These are phyloP conservation scores for Arabidopsis arenosa DNA, from an alignment of 345 rosid genomes.

Conservation along the genomic window DNA sequence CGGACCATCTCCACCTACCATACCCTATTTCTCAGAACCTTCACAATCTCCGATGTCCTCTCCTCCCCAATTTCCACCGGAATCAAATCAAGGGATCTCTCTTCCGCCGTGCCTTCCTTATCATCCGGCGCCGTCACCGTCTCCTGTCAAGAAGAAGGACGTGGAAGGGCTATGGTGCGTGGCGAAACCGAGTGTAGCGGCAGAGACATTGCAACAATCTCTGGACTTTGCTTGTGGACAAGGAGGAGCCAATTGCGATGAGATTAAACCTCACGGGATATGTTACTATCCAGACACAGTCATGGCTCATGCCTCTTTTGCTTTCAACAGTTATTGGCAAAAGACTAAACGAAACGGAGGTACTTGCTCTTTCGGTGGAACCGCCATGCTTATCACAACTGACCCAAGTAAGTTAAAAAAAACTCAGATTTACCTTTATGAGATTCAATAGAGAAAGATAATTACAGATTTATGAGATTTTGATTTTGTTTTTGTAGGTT, in stretches of 20 bases:
- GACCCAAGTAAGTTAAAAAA: slow-evolving; percentile 58
- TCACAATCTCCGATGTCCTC: slow-evolving; percentile 22
- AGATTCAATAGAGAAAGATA: background rate
- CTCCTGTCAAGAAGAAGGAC: slow-evolving; percentile 18
- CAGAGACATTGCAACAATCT: slow-evolving; percentile 63
- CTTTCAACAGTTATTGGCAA: slow-evolving; percentile 78
- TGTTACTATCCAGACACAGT: slow-evolving; percentile 66
- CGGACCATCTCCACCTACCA: slow-evolving; percentile 62
- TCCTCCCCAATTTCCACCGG: slow-evolving; percentile 51
- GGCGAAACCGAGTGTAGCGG: slow-evolving; percentile 73
- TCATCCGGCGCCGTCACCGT: slow-evolving; percentile 30
- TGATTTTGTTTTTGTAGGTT: slow-evolving; percentile 54
- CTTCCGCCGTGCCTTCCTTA: slow-evolving; percentile 49
- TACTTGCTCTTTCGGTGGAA: slow-evolving; percentile 72
- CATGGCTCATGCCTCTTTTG: slow-evolving; percentile 76
- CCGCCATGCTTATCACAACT: slow-evolving; percentile 71
- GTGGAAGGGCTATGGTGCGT: slow-evolving; percentile 73
- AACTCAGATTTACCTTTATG: background rate
- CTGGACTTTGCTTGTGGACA: slow-evolving; percentile 78
- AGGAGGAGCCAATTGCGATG: slow-evolving; percentile 71
- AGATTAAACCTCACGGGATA: slow-evolving; percentile 59
- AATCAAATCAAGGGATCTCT: slow-evolving; percentile 41
- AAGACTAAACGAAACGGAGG: slow-evolving; percentile 68
- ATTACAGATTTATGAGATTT: background rate
- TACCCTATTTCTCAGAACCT: slow-evolving; percentile 42